These are phyloP conservation scores for Komagataella pastoris DNA, from an alignment of 805 yeast genomes.

Conservation along the genomic window DNA sequence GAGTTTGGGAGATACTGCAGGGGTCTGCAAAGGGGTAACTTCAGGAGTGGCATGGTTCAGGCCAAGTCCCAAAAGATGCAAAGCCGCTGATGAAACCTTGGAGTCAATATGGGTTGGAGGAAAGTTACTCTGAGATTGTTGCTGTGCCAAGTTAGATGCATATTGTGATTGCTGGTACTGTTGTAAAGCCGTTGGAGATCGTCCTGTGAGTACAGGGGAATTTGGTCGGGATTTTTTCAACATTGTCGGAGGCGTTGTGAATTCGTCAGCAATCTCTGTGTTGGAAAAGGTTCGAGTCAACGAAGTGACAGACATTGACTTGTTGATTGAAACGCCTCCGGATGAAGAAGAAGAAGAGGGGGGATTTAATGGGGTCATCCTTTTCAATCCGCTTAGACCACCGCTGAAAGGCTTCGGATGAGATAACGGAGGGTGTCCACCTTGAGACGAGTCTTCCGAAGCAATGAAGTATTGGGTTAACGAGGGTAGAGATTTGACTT, in stretches of 20 bases:
- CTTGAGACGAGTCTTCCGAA: conserved; percentile 1
- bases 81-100: conserved; percentile 14
- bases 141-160: conserved; percentile 5
- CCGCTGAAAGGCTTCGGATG: conserved; percentile 19
- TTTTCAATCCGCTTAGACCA: conserved; percentile 24
- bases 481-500: conserved; percentile 40
- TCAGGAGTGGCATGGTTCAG: conserved; percentile 13
- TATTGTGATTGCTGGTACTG: conserved; percentile 3
- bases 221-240: conserved; percentile 37
- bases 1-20: conserved; percentile 21
- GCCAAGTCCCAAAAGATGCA: conserved; percentile 14
- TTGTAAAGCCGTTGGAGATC: conserved; percentile 13
- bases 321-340: not conserved
- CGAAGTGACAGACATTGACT: not conserved
- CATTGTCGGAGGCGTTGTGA: conserved; percentile 18
- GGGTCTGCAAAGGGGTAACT: conserved; percentile 20
- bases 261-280: conserved; percentile 2
- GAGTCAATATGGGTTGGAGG: not conserved
- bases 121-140: not conserved
- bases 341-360: not conserved
- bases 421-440: conserved; percentile 23
- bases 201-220: conserved; percentile 20
- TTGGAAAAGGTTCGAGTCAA: conserved; percentile 3
- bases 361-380: conserved; percentile 25
- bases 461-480: conserved; percentile 31